Evolutionary conservation across 768 basidiomycete genomes (phyloP).

Genomic region (Pleurotus eryngii): DNA sequence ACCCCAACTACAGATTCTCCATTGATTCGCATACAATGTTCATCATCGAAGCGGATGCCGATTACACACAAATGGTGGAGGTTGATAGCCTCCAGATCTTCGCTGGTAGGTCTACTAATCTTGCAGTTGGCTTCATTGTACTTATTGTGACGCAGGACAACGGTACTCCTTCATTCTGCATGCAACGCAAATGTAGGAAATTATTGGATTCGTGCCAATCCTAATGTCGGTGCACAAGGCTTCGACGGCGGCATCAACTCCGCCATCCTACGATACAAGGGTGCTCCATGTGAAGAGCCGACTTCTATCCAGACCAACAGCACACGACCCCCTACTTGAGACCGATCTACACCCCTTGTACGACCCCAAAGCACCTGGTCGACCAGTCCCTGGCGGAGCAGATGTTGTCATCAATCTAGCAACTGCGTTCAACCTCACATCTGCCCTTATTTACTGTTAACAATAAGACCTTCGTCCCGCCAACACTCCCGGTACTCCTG

Average conservation of each 20-base stretch:
- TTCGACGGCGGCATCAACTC: conserved; percentile 17
- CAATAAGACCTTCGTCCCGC: conserved; percentile 20
- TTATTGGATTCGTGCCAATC: conserved; percentile 32
- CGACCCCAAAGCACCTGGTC: conserved; percentile 1
- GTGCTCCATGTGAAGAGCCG: conserved; percentile 30
- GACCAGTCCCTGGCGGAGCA: conserved; percentile 5
- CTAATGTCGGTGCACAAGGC: conserved; percentile 17
- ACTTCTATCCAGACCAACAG: conserved; percentile 16
- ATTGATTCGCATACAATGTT: conserved; percentile 30
- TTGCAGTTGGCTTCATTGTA: neutral
- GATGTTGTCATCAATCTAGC: conserved; percentile 10
- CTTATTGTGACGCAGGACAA: conserved; percentile 20
- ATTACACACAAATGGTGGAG: conserved; percentile 16
- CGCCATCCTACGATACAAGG: conserved; percentile 26
- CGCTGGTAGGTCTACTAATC: conserved; percentile 17
- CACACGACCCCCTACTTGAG: conserved; percentile 7
- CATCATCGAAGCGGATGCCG: conserved; percentile 37
- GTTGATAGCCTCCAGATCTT: conserved; percentile 36
- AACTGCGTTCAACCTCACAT: conserved; percentile 14
- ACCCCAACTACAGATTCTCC: conserved; percentile 27
- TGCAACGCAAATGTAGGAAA: conserved; percentile 34
- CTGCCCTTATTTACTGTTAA: conserved; percentile 19
- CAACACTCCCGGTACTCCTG: conserved; percentile 34
- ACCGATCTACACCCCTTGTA: conserved; percentile 5
- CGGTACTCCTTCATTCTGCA: conserved; percentile 37